Percentiles rank a stretch among this genome's conserved stretches.
Evolutionary conservation across 768 basidiomycete species (phyloP).

Genomic region (Pulveroboletus sp.): DNA sequence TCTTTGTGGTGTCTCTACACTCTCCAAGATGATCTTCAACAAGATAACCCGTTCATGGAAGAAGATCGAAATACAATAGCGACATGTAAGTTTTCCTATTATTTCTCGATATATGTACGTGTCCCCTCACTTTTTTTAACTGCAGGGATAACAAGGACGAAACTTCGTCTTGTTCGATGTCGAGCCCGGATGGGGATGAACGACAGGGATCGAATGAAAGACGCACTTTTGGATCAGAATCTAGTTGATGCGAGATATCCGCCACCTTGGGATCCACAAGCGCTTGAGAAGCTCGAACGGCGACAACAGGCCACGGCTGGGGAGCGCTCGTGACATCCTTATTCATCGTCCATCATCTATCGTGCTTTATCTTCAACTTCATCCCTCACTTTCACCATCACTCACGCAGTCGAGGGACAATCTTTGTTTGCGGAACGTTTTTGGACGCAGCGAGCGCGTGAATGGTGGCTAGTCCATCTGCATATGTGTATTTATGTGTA

Average conservation of each 20-base stretch:
- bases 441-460: neutral
- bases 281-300: conserved; percentile 27
- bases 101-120: neutral
- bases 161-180: conserved; percentile 76
- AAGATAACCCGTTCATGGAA: conserved; percentile 78
- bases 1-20: conserved; percentile 92
- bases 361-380: neutral
- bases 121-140: neutral
- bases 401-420: neutral
- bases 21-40: conserved; percentile 84
- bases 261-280: conserved; percentile 64
- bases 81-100: conserved; percentile 49
- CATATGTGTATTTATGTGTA: neutral
- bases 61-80: conserved; percentile 77
- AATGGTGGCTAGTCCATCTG: neutral
- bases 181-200: conserved; percentile 74
- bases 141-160: conserved; percentile 80
- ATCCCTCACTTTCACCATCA: neutral
- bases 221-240: conserved; percentile 76
- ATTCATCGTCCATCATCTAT: neutral
- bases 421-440: conserved; percentile 1
- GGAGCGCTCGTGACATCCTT: conserved; percentile 4
- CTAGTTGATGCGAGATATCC: conserved; percentile 67
- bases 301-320: conserved; percentile 21
- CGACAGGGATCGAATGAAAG: conserved; percentile 63